phyloP scores from a whole-genome alignment of 2,329 filamentous ascomycete genomes.

The Pyricularia pennisetigena region DNA sequence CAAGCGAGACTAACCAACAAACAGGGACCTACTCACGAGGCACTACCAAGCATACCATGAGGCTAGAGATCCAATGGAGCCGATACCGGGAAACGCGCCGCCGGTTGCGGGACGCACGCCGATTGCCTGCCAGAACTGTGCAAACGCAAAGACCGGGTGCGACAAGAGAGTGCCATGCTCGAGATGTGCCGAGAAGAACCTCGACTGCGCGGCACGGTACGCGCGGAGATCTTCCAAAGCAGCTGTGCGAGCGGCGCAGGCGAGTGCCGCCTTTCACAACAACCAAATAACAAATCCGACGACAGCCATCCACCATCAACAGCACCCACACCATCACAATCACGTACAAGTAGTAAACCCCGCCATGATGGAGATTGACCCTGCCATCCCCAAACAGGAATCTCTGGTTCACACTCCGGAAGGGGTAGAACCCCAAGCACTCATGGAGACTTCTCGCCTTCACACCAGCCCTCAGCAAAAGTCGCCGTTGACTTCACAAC shows the following conservation, averaged over 20 bases:
- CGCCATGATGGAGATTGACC: conserved; percentile 26
- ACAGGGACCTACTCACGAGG: conserved; percentile 39
- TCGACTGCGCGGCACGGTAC: conserved; percentile 37
- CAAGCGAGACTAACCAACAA: conserved; percentile 3
- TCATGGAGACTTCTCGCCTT: conserved; percentile 19
- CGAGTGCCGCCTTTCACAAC: conserved; percentile 22
- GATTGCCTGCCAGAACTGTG: conserved; percentile 40
- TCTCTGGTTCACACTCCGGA: conserved; percentile 7
- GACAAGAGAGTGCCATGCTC: conserved; percentile 39
- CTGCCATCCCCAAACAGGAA: conserved; percentile 15
- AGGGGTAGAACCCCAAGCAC: conserved; percentile 15
- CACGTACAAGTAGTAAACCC: conserved; percentile 18
- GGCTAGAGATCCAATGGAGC: conserved; percentile 33
- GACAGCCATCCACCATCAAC: conserved; percentile 12
- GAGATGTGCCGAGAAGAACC: conserved; percentile 36
- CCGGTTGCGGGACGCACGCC: conserved; percentile 31
- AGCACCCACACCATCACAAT: conserved; percentile 5
- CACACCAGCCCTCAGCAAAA: conserved; percentile 17
- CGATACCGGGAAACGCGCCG: conserved; percentile 30
- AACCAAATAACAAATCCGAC: conserved; percentile 12
- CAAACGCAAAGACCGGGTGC: conserved; percentile 40
- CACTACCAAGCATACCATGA: conserved; percentile 43
- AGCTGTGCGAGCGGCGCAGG: conserved; percentile 31
- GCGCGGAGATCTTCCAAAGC: conserved; percentile 40
- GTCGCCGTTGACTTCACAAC: conserved; percentile 20